Evolutionary conservation across 805 yeast genomes (phyloP).

Genomic region (Clavispora vitiphila): DNA sequence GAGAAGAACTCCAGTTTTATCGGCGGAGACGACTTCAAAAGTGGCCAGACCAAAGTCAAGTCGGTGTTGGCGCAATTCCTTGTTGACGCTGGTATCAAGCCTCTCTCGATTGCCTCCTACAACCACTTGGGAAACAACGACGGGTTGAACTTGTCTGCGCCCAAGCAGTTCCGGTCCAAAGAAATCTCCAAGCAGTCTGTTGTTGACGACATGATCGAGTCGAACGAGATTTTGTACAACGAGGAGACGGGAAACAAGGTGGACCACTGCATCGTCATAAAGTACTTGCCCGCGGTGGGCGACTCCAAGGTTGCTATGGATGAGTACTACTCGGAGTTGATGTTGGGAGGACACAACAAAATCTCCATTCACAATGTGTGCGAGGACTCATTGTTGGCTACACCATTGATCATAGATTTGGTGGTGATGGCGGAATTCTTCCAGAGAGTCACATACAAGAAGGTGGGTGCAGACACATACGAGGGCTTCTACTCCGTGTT

Average conservation of each 20-base stretch:
- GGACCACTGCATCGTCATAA: conserved; percentile 94
- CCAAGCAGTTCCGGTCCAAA: conserved; percentile 90
- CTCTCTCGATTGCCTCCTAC: conserved; percentile 90
- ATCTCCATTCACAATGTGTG: conserved; percentile 92
- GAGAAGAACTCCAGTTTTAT: conserved; percentile 70
- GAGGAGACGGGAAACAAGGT: conserved; percentile 70
- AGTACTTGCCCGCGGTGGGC: conserved; percentile 90
- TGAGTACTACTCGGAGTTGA: conserved; percentile 92
- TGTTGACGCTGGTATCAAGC: conserved; percentile 96
- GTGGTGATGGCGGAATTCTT: conserved; percentile 87
- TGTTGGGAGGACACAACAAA: conserved; percentile 97
- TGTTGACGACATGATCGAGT: conserved; percentile 88
- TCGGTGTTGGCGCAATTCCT: conserved; percentile 95
- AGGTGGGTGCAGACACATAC: conserved; percentile 45
- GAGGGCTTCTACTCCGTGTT: conserved; percentile 77
- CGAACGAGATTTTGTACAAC: conserved; percentile 80
- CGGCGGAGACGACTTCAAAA: conserved; percentile 96
- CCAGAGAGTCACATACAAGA: conserved; percentile 77
- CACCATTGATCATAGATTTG: conserved; percentile 89
- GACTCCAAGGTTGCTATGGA: conserved; percentile 98
- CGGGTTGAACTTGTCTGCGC: conserved; percentile 87
- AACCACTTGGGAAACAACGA: conserved; percentile 96
- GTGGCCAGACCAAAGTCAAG: conserved; percentile 93
- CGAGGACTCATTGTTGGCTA: conserved; percentile 91
- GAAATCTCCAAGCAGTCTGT: conserved; percentile 92